phyloP scores from a whole-genome alignment of 371 early-diverging fungal species.

The Saksenaea vasiformis region DNA sequence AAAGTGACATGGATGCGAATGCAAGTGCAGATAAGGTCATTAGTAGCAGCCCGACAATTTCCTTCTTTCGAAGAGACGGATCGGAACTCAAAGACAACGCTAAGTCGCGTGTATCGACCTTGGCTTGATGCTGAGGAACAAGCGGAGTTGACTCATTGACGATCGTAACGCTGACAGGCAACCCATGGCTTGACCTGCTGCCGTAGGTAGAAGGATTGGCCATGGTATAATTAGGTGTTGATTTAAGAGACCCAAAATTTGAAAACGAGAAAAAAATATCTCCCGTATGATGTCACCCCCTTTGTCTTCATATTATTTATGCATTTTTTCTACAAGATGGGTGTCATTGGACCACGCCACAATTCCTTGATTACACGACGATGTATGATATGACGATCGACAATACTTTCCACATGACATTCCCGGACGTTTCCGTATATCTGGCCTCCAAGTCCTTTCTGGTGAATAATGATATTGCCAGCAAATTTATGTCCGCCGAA shows the following conservation, averaged over 20 bases:
- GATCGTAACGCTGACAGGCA: constrained; percentile 24
- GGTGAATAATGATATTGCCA: constrained; percentile 53
- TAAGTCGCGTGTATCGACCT: constrained; percentile 1
- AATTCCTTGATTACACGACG: constrained; percentile 43
- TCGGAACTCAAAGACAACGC: constrained; percentile 18
- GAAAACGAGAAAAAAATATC: too few relatives aligned
- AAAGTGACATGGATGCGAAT: constrained; percentile 71
- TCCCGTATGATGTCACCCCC: too few relatives aligned
- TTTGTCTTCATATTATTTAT: too few relatives aligned
- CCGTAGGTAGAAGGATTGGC: background rate
- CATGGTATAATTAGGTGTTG: background rate
- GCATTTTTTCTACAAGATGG: constrained; percentile 1
- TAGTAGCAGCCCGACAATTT: constrained; percentile 26
- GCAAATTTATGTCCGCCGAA: constrained; percentile 58
- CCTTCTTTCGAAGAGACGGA: constrained; percentile 17
- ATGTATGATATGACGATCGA: constrained; percentile 48
- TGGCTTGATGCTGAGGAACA: constrained; percentile 10
- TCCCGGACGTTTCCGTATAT: constrained; percentile 54
- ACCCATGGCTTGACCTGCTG: background rate
- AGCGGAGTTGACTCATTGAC: constrained; percentile 31
- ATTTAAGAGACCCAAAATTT: background rate
- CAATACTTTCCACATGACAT: constrained; percentile 43
- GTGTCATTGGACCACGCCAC: constrained; percentile 50
- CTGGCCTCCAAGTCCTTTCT: constrained; percentile 46
- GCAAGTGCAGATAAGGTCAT: constrained; percentile 74